Conservation (phyloP, 768 basidiomycete genomes). For the Leccinum broughii region DNA sequence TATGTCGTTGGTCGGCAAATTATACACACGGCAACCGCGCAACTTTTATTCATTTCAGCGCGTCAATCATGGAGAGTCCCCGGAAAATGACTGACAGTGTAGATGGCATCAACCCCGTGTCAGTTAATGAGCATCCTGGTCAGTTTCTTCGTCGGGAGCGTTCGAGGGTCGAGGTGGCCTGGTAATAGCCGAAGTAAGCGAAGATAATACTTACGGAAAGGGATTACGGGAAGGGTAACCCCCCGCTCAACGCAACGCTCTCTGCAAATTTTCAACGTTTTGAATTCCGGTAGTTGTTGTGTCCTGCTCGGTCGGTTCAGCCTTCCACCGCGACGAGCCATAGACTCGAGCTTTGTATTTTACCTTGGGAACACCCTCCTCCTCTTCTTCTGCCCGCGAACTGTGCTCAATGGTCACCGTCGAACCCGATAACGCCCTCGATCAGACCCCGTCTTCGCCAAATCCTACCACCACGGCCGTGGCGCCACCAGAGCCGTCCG, state of each 20-base stretch:
- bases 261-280: constrained; percentile 31
- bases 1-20: constrained; percentile 15
- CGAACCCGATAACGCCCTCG: constrained; percentile 27
- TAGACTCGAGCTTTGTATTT: constrained; percentile 22
- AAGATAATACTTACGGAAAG: constrained; percentile 17
- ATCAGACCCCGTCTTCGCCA: constrained; percentile 20
- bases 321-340: constrained; percentile 4
- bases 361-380: constrained; percentile 11
- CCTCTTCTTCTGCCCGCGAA: not conserved
- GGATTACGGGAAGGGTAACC: constrained; percentile 27
- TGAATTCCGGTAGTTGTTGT: constrained; percentile 3
- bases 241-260: constrained; percentile 19
- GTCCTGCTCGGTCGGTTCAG: constrained; percentile 15
- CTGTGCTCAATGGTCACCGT: constrained; percentile 23
- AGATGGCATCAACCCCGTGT: constrained; percentile 1
- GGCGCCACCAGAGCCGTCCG: constrained; percentile 3
- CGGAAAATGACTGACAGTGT: constrained; percentile 10
- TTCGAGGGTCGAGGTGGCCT: constrained; percentile 1
- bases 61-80: constrained; percentile 22
- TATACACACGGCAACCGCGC: constrained; percentile 16
- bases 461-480: constrained; percentile 1
- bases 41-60: constrained; percentile 26
- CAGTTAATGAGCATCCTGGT: not conserved
- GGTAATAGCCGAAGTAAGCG: constrained; percentile 17
- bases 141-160: not conserved